phyloP scores from a whole-genome alignment of 1,284 basidiomycete genomes.

The Pseudozyma hubeiensis region DNA sequence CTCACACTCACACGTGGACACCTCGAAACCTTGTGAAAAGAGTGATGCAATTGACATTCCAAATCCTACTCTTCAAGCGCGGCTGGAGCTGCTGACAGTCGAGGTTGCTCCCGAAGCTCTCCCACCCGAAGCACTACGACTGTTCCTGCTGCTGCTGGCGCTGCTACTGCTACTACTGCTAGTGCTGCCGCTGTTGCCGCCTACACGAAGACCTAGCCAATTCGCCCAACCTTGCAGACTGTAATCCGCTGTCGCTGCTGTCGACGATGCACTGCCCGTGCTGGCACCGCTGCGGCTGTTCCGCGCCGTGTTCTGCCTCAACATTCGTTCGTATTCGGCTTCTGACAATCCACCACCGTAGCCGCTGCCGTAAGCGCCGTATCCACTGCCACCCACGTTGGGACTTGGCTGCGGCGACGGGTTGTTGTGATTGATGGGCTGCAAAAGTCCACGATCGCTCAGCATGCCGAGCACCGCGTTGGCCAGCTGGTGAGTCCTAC shows the following conservation, averaged over 20 bases:
- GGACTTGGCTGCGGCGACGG: slow-evolving; percentile 39
- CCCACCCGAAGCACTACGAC: background rate
- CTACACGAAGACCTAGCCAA: slow-evolving; percentile 29
- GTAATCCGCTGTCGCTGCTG: slow-evolving; percentile 14
- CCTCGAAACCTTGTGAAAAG: too few relatives aligned
- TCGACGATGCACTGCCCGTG: background rate
- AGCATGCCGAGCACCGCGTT: slow-evolving; percentile 60
- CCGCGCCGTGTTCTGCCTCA: slow-evolving; percentile 33
- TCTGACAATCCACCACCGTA: slow-evolving; percentile 36
- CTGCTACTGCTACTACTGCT: slow-evolving; percentile 1
- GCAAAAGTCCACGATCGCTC: slow-evolving; percentile 53
- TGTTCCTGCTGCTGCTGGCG: background rate
- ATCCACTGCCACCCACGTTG: slow-evolving; percentile 8
- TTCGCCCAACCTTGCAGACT: slow-evolving; percentile 37
- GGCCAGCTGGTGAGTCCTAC: slow-evolving; percentile 52
- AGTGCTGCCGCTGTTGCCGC: background rate
- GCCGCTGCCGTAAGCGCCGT: slow-evolving; percentile 26
- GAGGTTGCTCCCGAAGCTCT: background rate
- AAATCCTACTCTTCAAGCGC: background rate
- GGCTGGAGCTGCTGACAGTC: slow-evolving; percentile 2
- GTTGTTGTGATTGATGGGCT: slow-evolving; percentile 42
- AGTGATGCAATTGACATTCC: background rate
- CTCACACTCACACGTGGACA: too few relatives aligned
- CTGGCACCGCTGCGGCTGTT: slow-evolving; percentile 18
- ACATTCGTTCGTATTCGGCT: slow-evolving; percentile 50